Base-by-base conservation (phyloP, 164 flowering plant species). In the Vitis rotundifolia region DNA sequence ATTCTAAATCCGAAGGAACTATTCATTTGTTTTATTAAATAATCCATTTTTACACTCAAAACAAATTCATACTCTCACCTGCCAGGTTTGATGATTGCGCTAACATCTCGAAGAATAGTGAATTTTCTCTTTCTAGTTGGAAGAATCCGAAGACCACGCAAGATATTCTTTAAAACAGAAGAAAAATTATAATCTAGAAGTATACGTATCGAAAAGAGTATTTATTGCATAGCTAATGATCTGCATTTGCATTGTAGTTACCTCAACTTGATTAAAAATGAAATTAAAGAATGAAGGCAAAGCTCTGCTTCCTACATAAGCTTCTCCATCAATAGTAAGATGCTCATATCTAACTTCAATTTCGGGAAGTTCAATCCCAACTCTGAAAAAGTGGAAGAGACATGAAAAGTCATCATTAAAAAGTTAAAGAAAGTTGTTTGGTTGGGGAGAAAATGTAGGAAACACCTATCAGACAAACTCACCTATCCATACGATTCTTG, bases 31-130 rank as follows among this genome's bases (percentile, higher is more conserved):
- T 31, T 31, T 31, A 31, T 31, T 6, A 31, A 31, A 0, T 6
- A 31, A 31, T 22, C 26, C 26, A 31, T 31, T 31, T 31, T 6
- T 31, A 31, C 44, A 31, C 44, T 31, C 5, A 5, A 31, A 31
- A 31, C 7, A 6, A 31, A 31, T 31, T 31, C 44, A 11, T 8
- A 14, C 63, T 58, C 66, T 76, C 28, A 87, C 93, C 93, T 83
- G 65, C 80, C 14, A 49, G 97, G 94, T 78, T 87, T 91, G 76
- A 91, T 72, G 51, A 83, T 76, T 52, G 94, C 97, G 65, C 88
- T 89, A 19, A 88, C 87, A 79, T 88, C 88, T 8, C 77, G 78
- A 59, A 92, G 95, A 64, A 92, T 87, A 2, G 81, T 72, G 12
- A 85, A 11, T 0, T 72, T 77, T 55, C 74, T 81, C 81, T 86